Percentiles rank a stretch among this genome's conserved stretches.
Evolutionary conservation across 2,329 filamentous ascomycete genomes (phyloP).

Genomic region (Trichoderma aggressivum): DNA sequence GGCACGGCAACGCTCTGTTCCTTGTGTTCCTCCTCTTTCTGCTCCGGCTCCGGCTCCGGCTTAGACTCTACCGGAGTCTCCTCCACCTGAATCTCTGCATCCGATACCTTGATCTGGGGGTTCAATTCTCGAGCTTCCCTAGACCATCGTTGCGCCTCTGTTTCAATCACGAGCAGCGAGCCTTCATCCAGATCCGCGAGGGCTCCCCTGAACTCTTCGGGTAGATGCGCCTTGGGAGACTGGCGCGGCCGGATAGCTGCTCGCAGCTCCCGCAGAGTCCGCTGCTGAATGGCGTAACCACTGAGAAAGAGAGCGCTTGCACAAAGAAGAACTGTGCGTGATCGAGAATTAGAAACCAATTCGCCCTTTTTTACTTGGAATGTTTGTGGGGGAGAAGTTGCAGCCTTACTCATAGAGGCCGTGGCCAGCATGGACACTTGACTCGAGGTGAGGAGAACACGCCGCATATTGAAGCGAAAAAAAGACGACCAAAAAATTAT

Average conservation of each 20-base stretch:
- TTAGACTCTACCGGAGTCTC: neutral
- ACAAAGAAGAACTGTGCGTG: constrained; percentile 63
- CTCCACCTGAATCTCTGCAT: constrained; percentile 26
- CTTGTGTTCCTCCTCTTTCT: constrained; percentile 19
- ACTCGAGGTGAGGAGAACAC: constrained; percentile 62
- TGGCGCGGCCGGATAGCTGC: constrained; percentile 58
- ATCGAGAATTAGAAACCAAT: neutral
- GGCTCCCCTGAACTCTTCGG: constrained; percentile 46
- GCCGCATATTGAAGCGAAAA: constrained; percentile 29
- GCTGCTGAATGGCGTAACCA: constrained; percentile 83
- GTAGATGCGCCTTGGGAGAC: constrained; percentile 48
- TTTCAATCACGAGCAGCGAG: constrained; percentile 39
- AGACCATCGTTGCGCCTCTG: constrained; percentile 32
- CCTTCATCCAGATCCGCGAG: constrained; percentile 48
- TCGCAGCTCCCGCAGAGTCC: constrained; percentile 75
- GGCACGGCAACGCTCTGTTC: neutral
- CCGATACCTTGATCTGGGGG: constrained; percentile 28
- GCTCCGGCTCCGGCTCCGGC: constrained; percentile 28
- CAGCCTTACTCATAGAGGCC: constrained; percentile 56
- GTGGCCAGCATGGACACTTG: constrained; percentile 69
- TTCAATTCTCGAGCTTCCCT: constrained; percentile 21
- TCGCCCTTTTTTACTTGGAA: neutral
- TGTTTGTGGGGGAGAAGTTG: neutral
- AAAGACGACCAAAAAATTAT: neutral
- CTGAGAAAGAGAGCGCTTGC: constrained; percentile 81